Evolutionary conservation across 108 stramenopile genomes (phyloP), one percentile per base, ranked within the genome.

Genomic region (Pseudonitzschia multistriata): DNA sequence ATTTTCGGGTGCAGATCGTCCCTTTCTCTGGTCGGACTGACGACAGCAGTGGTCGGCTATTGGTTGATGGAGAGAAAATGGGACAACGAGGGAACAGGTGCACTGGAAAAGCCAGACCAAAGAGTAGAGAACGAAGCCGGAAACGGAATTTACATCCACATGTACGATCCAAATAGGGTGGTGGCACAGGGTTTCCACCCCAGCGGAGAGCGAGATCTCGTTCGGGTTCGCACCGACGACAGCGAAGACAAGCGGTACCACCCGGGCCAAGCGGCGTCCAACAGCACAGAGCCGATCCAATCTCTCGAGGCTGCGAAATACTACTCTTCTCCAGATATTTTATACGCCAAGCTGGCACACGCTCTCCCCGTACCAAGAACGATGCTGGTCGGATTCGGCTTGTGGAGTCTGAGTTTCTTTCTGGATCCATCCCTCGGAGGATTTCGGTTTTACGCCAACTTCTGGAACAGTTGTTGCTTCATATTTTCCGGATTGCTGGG

Each of bases 51-150:
- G 5, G 31, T 53, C 24, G 54, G 50, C 10, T 68, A 59, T 30
- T 75, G 67, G 67, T 54, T 62, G 28, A 33, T 25, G 28, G 74
- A 68, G 68, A 29, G 67, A 52, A 66, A 60, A 42, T 75, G 67
- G 67, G 74, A 75, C 37, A 67, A 75, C 13, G 55, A 68, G 67
- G 67, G 74, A 19, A 22, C 24, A 7, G 49, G 35, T 13, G 74
- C 67, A 40, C 67, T 62, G 21, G 47, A 67, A 59, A 7, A 25
- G 0, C 50, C 50, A 22, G 24, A 52, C 8, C 33, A 35, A 21
- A 7, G 14, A 8, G 34, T 11, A 14, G 34, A 33, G 1, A 33
- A 59, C 57, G 31, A 29, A 7, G 14, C 27, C 54, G 57, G 35
- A 59, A 59, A 30, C 0, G 34, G 17, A 30, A 30, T 27, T 13